Percentiles rank a stretch among this genome's conserved stretches.
Evolutionary conservation across 2,329 filamentous ascomycete genomes (phyloP).

Genomic region (Mollisia scopiformis): DNA sequence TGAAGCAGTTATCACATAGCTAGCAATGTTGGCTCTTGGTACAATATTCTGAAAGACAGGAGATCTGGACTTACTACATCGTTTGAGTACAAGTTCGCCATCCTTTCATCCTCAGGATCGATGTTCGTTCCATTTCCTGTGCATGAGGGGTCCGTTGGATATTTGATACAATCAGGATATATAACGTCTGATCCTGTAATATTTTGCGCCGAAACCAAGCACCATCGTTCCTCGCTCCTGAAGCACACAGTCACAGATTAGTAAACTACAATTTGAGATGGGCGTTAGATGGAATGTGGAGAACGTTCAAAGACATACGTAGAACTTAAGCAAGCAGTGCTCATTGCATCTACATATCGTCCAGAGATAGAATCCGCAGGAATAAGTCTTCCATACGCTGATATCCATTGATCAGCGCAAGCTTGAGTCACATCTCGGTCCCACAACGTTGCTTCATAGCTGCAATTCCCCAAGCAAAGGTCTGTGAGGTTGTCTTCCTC

Average conservation of each 20-base stretch:
- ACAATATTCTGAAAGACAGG: no score
- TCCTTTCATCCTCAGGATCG: slow-evolving; percentile 4
- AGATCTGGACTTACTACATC: not conserved
- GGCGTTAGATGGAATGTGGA: not conserved
- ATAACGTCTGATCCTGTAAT: slow-evolving; percentile 13
- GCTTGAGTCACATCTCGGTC: slow-evolving; percentile 6
- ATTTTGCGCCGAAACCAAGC: slow-evolving; percentile 6
- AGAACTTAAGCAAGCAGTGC: slow-evolving; percentile 10
- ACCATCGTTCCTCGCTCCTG: slow-evolving; percentile 12
- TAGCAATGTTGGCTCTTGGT: no score
- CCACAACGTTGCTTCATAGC: slow-evolving; percentile 9
- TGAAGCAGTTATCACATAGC: slow-evolving; percentile 31
- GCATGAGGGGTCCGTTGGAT: slow-evolving; percentile 7
- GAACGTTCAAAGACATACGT: not conserved
- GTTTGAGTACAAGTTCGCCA: slow-evolving; percentile 21
- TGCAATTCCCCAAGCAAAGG: slow-evolving; percentile 15
- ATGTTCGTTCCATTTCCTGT: not conserved
- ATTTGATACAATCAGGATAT: slow-evolving; percentile 1
- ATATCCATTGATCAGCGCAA: slow-evolving; percentile 17
- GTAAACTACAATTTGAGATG: not conserved
- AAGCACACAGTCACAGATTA: no score
- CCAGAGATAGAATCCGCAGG: slow-evolving; percentile 9
- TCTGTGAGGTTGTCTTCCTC: slow-evolving; percentile 20
- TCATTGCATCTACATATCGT: slow-evolving; percentile 4
- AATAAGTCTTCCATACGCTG: slow-evolving; percentile 15